A percentile compares a stretch with the other conserved stretches of the same genome.
These are phyloP conservation scores for Fusarium compactum DNA, from an alignment of 2,329 filamentous ascomycete species.

Conservation along the genomic window DNA sequence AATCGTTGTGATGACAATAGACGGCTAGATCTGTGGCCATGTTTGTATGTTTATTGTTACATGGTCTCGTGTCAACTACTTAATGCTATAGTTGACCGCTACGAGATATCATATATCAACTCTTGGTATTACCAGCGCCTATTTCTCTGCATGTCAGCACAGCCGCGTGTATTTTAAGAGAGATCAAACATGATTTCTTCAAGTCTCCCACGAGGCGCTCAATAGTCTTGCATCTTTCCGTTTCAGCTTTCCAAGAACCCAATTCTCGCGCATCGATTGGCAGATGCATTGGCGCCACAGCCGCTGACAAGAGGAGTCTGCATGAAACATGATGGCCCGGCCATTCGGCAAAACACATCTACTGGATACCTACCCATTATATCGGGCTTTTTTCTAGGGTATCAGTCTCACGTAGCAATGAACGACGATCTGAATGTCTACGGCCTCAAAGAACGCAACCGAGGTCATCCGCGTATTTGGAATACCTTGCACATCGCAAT, in stretches of 20 bases:
- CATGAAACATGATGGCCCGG: constrained; percentile 16
- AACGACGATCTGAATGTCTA: constrained; percentile 29
- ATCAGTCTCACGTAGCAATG: not conserved
- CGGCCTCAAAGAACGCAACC: not conserved
- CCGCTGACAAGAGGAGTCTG: constrained; percentile 7
- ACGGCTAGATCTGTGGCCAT: not conserved
- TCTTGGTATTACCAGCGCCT: not conserved
- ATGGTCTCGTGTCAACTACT: not conserved
- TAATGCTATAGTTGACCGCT: not conserved
- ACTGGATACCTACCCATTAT: not conserved
- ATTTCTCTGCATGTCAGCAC: not conserved
- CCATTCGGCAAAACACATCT: not conserved
- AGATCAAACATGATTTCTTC: not conserved
- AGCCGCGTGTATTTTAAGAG: not conserved
- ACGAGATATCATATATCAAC: not conserved
- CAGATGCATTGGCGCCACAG: constrained; percentile 5
- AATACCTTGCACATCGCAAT: constrained; percentile 32
- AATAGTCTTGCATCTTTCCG: not conserved
- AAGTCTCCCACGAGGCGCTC: not conserved
- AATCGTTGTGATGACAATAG: not conserved
- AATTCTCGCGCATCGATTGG: not conserved
- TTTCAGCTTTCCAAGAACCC: not conserved
- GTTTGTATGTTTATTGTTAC: not conserved
- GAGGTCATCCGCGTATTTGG: constrained; percentile 5
- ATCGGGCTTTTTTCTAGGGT: not conserved